These are phyloP conservation scores for Phytophthora fragariaefolia DNA, from an alignment of 352 stramenopile genomes.

Conservation along the genomic window DNA sequence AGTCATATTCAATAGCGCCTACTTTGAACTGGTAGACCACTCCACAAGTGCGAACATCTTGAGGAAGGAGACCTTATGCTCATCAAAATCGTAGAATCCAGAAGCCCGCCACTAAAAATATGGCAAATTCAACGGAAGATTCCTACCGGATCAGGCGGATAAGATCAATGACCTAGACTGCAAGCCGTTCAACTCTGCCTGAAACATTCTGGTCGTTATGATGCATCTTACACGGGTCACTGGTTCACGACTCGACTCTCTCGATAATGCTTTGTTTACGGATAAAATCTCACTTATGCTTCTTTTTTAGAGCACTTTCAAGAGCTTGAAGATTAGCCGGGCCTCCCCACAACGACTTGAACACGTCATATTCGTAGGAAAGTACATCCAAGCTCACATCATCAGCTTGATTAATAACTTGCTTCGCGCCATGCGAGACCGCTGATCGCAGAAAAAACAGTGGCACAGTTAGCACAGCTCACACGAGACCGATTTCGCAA, in stretches of 20 bases:
- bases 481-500: background rate
- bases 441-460: conserved; percentile 45
- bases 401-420: conserved; percentile 73
- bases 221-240: no score
- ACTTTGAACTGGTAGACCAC: background rate
- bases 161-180: no score
- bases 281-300: conserved; percentile 31
- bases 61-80: background rate
- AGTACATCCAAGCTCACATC: conserved; percentile 72
- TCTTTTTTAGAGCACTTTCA: conserved; percentile 51
- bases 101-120: conserved; percentile 24
- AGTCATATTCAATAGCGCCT: conserved; percentile 10
- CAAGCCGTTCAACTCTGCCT: no score
- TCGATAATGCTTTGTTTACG: no score
- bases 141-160: conserved; percentile 7
- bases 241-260: no score
- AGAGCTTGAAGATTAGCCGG: conserved; percentile 78
- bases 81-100: conserved; percentile 1
- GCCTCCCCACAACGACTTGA: conserved; percentile 75
- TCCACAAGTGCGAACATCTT: conserved; percentile 2
- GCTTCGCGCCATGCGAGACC: conserved; percentile 74
- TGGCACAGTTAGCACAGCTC: background rate
- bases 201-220: no score
- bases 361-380: conserved; percentile 69
- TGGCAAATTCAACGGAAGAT: conserved; percentile 14